Percentiles rank a stretch among this genome's conserved stretches.
These are phyloP conservation scores for Mentha longifolia DNA, from an alignment of 257 asterid genomes.

Conservation along the genomic window DNA sequence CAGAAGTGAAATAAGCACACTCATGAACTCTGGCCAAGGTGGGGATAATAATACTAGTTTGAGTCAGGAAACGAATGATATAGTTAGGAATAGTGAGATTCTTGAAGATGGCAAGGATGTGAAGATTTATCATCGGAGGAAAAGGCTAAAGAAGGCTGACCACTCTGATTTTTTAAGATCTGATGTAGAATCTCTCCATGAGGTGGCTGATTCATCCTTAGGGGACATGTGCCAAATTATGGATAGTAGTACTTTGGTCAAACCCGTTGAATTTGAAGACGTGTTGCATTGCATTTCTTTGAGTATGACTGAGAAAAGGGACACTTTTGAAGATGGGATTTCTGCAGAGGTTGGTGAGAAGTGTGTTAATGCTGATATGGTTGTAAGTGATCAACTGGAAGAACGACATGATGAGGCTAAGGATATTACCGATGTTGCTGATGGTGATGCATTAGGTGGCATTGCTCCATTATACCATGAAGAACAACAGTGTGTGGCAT, in stretches of 20 bases:
- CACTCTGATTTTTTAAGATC: slow-evolving; percentile 18
- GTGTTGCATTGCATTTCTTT: slow-evolving; percentile 22
- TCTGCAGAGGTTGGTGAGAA: slow-evolving; percentile 36
- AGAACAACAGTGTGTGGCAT: slow-evolving; percentile 31
- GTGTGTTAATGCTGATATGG: slow-evolving; percentile 25
- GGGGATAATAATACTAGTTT: slow-evolving; percentile 20
- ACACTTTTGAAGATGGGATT: slow-evolving; percentile 32
- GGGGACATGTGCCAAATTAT: neutral
- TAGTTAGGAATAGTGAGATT: slow-evolving; percentile 20
- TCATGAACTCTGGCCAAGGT: slow-evolving; percentile 28
- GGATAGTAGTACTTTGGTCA: slow-evolving; percentile 26
- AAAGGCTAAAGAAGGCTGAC: slow-evolving; percentile 25
- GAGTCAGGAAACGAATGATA: slow-evolving; percentile 22
- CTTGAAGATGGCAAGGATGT: slow-evolving; percentile 18
- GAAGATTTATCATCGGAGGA: slow-evolving; percentile 21
- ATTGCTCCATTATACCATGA: slow-evolving; percentile 21
- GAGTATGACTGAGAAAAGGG: slow-evolving; percentile 36
- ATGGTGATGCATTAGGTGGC: slow-evolving; percentile 10
- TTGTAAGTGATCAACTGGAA: slow-evolving; percentile 18
- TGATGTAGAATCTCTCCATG: slow-evolving; percentile 20
- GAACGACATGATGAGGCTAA: slow-evolving; percentile 24
- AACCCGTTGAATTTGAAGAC: slow-evolving; percentile 32
- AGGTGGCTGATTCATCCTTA: slow-evolving; percentile 18
- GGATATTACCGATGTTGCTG: slow-evolving; percentile 15
- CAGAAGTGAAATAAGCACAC: slow-evolving; percentile 22